Evolutionary conservation across 345 rosid species (phyloP), one percentile per base, ranked within the genome.

Genomic region (Salix suchowensis): DNA sequence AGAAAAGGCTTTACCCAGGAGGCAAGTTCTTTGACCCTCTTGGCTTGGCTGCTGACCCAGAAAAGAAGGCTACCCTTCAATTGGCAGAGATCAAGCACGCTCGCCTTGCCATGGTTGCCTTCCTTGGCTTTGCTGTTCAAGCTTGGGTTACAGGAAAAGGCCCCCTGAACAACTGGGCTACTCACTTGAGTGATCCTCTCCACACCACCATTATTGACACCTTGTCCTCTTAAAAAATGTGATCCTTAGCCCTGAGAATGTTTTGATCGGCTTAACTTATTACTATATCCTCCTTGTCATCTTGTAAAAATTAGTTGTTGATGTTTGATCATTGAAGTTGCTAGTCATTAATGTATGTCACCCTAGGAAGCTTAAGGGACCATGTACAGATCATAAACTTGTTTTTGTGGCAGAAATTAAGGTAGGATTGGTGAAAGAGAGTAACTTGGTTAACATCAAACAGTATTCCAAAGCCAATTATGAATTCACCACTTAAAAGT

Each of bases 41-140:
- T 0, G 97, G 97, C 0, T 78, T 95, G 80, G 98, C 98, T 0
- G 66, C 91, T 4, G 97, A 95, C 85, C 98, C 98, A 0, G 98
- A 93, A 84, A 95, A 91, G 96, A 93, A 80, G 73, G 93, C 87
- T 5, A 88, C 78, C 36, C 97, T 95, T 78, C 97, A 93, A 64
- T 52, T 95, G 89, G 98, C 98, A 0, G 98, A 95, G 93, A 95
- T 95, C 85, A 95, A 95, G 89, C 98, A 95, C 74, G 98, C 98
- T 21, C 97, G 98, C 32, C 93, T 93, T 11, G 98, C 98, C 52
- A 91, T 95, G 98, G 91, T 95, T 18, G 97, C 75, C 6, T 93
- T 91, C 87, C 84, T 95, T 2, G 97, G 98, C 7, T 95, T 95
- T 5, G 97, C 93, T 0, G 98, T 93, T 72, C 98, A 95, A 79